A percentile compares a stretch with the other conserved stretches of the same genome.
phyloP scores from a whole-genome alignment of 805 yeast species.

The Saturnispora silvae region DNA sequence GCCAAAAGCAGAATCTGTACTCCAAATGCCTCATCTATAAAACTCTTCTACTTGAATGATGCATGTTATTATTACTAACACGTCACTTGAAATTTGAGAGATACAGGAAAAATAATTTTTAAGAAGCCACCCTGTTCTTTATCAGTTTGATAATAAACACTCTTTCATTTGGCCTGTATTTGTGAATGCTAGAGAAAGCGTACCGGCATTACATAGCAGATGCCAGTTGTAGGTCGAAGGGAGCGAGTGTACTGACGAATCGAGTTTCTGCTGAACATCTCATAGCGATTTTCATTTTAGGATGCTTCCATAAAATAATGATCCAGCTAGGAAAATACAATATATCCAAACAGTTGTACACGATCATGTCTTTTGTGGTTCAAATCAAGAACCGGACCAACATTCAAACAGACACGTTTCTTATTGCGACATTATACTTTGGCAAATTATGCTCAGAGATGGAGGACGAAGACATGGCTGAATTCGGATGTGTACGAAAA shows the following conservation, averaged over 20 bases:
- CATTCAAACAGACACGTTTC: neutral
- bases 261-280: no score
- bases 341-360: neutral
- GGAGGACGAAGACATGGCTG: no score
- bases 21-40: no score
- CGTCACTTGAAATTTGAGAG: no score
- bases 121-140: neutral
- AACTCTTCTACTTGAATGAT: no score
- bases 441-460: constrained; percentile 2
- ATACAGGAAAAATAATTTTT: no score
- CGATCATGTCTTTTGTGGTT: neutral
- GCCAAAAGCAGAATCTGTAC: no score
- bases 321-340: neutral
- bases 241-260: no score
- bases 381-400: constrained; percentile 6
- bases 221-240: no score
- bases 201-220: no score
- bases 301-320: neutral
- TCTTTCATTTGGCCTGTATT: neutral
- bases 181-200: no score
- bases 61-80: no score
- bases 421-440: neutral
- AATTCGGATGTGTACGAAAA: constrained; percentile 37
- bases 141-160: neutral
- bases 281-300: neutral